These are phyloP conservation scores for Chytriomyces confervae DNA, from an alignment of 192 early-diverging fungal genomes.

Conservation along the genomic window DNA sequence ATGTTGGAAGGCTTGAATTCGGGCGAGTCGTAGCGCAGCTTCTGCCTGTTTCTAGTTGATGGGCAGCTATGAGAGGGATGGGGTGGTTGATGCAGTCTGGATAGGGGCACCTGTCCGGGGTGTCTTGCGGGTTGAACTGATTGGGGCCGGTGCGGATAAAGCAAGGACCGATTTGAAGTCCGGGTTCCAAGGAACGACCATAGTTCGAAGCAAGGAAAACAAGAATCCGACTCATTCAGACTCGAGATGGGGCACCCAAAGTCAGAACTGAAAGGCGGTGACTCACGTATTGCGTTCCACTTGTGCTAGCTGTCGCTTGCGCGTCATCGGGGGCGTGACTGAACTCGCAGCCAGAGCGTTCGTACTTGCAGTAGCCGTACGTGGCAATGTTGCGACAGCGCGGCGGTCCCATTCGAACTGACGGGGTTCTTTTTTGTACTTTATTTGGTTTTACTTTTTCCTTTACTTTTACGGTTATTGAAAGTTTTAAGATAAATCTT, in stretches of 20 bases:
- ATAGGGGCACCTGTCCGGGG: not conserved
- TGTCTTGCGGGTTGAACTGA: not conserved
- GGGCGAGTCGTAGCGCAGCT: conserved; percentile 73
- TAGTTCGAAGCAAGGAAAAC: too few species aligned
- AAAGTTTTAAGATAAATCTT: too few species aligned
- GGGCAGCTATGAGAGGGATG: not conserved
- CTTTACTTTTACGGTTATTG: too few species aligned
- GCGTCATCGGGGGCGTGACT: conserved; percentile 73
- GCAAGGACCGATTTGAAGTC: too few species aligned
- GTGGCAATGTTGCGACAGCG: conserved; percentile 80
- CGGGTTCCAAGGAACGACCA: too few species aligned
- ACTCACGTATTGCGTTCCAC: too few species aligned
- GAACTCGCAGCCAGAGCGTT: conserved; percentile 83
- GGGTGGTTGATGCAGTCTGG: not conserved
- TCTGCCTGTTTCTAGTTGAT: conserved; percentile 36
- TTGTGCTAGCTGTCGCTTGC: not conserved
- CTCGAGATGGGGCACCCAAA: too few species aligned
- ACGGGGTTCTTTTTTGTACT: too few species aligned
- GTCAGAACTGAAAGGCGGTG: too few species aligned
- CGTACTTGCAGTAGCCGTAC: conserved; percentile 84
- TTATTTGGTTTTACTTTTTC: too few species aligned
- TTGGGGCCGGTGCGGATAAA: too few species aligned
- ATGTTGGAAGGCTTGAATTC: conserved; percentile 61
- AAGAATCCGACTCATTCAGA: too few species aligned
- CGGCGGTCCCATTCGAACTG: conserved; percentile 18